Evolutionary conservation across 179 eudicot species (phyloP), one percentile per base, ranked within the genome.

Genomic region (Spergularia azorica): DNA sequence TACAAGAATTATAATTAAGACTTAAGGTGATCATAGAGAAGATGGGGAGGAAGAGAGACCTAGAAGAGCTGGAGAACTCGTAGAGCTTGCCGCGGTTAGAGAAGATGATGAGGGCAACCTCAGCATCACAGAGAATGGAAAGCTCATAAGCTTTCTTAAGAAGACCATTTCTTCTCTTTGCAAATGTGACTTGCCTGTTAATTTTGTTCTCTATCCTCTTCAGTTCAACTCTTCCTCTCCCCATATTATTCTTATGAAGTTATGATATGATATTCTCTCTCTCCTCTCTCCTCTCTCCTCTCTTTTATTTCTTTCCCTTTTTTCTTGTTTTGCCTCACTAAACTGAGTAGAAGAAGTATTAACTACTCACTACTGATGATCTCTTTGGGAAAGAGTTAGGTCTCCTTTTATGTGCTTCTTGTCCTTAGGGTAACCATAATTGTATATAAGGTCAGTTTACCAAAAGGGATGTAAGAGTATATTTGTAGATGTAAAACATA

Each of bases 181-280:
- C 87, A 74, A 88, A 88, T 1, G 89, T 88, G 2, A 88, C 91
- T 55, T 86, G 91, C 71, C 92, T 84, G 73, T 87, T 89, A 12
- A 87, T 84, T 73, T 87, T 87, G 80, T 89, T 89, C 79, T 89
- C 92, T 66, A 89, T 89, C 73, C 92, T 87, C 87, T 87, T 87
- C 76, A 87, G 63, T 71, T 85, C 85, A 5, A 89, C 92, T 77
- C 87, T 87, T 72, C 90, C 92, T 76, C 92, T 87, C 11, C 92
- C 90, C 92, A 89, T 70, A 13, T 84, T 52, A 32, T 54, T 63
- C 10, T 9, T 73, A 11, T 9, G 58, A 18, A n/a, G n/a, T n/a
- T 26, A 26, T 26, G 32, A 26, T 26, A 26, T 26, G 32, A 26
- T 26, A 26, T 26, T 26, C 32, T 26, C 32, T 26, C 32, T 26